Base-by-base conservation (phyloP, 371 early-diverging fungal species). In the Nematocida sp. region DNA sequence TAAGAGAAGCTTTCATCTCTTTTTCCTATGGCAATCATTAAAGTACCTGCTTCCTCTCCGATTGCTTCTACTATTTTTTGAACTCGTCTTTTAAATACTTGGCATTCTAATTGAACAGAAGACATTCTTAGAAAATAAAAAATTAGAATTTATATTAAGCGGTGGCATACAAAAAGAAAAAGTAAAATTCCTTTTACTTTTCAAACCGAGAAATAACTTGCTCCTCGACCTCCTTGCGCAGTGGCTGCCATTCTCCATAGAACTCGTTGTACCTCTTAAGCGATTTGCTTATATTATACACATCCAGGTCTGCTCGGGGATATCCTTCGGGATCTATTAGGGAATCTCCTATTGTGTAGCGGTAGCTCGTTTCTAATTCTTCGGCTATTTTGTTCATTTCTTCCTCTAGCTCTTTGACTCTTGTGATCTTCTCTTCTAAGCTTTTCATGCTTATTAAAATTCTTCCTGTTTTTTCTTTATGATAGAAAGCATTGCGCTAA, bases 11-110 rank as follows among this genome's bases (percentile, higher is more conserved):
- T 75, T 66, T 81, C 84, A 26, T 54, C 40, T 45, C 76, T 38
- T 53, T 83, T 83, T 35, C 85, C 85, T 25, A 85, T 64, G 1
- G 83, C 68, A 5, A 81, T 65, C 36, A 85, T 36, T 33, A 83
- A 78, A 0, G 45, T 39, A 1, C 45, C 66, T 13, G 80, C 50
- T 1, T 47, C 54, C 20, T 63, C 60, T 33, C 42, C 54, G n/a
- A 83, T 42, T 1, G 32, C 45, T 28, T 48, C 25, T 1, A 54
- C 55, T 1, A 64, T 51, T 18, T 77, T 77, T 38, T 77, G 35
- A 38, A 77, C 47, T 47, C 66, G 77, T 30, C 65, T 55, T 47
- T 77, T 64, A 35, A 71, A 71, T 39, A 54, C 39, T 36, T 26
- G 23, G 47, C 75, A 51, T 26, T 71, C 75, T 59, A 71, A 45